Evolutionary conservation across 192 early-diverging fungal genomes (phyloP).

Genomic region (Mortierella alpina): DNA sequence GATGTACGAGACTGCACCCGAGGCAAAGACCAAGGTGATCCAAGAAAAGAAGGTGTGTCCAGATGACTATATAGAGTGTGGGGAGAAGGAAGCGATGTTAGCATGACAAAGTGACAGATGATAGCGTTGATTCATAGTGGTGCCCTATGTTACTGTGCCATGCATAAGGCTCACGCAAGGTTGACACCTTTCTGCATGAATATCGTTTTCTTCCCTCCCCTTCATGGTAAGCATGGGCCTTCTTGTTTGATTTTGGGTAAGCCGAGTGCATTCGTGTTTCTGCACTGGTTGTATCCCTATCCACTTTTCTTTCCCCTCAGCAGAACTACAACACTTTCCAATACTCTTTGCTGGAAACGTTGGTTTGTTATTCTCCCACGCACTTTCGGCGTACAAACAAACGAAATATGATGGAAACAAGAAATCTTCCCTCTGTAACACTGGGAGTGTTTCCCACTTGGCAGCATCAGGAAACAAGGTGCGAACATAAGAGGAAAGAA

Average conservation of each 20-base stretch:
- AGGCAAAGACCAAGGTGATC: slow-evolving; percentile 67
- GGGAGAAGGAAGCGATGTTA: background rate
- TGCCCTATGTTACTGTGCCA: too few relatives aligned
- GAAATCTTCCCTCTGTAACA: background rate
- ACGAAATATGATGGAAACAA: background rate
- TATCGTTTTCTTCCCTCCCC: too few relatives aligned
- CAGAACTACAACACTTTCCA: too few relatives aligned
- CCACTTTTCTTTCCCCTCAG: too few relatives aligned
- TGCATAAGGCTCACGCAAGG: background rate
- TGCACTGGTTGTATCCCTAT: too few relatives aligned
- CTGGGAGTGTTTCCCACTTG: background rate
- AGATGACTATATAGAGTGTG: slow-evolving; percentile 16
- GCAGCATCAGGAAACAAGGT: background rate
- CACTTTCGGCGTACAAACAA: too few relatives aligned
- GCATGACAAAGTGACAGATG: background rate
- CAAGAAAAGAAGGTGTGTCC: slow-evolving; percentile 65
- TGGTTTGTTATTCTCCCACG: too few relatives aligned
- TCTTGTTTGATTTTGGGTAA: too few relatives aligned
- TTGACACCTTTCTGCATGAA: background rate
- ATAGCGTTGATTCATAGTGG: too few relatives aligned
- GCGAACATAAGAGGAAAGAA: background rate
- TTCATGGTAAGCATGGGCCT: too few relatives aligned
- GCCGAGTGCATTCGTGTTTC: too few relatives aligned
- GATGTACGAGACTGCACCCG: slow-evolving; percentile 66
- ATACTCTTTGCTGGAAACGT: too few relatives aligned